phyloP scores from a whole-genome alignment of 768 basidiomycete genomes.

The Pisolithus microcarpus region DNA sequence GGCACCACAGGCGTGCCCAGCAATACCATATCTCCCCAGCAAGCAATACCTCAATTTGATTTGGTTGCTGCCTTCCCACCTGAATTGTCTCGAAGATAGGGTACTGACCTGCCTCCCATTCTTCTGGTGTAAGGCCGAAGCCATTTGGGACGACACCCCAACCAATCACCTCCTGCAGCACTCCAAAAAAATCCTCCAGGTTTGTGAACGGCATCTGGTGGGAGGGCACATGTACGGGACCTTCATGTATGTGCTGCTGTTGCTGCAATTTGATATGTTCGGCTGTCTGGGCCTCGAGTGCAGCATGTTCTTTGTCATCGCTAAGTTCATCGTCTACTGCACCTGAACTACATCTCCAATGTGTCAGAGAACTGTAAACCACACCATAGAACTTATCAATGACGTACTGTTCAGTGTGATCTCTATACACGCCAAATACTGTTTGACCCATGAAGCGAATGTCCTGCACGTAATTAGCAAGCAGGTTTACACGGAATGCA shows the following conservation, averaged over 20 bases:
- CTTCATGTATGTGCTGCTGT: not conserved
- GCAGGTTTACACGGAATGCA: not conserved
- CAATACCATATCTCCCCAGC: slow-evolving; percentile 7
- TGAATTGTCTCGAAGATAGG: slow-evolving; percentile 7
- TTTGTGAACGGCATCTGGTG: slow-evolving; percentile 7
- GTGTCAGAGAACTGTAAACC: not conserved
- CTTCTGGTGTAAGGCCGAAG: slow-evolving; percentile 8
- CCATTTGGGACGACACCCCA: slow-evolving; percentile 1
- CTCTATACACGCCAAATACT: slow-evolving; percentile 2
- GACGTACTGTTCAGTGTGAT: slow-evolving; percentile 10
- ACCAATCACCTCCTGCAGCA: not conserved
- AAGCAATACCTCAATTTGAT: slow-evolving; percentile 3
- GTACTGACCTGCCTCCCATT: slow-evolving; percentile 14
- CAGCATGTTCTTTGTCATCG: not conserved
- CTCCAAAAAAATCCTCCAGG: slow-evolving; percentile 4
- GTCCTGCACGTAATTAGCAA: slow-evolving; percentile 2
- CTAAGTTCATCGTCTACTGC: not conserved
- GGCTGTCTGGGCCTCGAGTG: not conserved
- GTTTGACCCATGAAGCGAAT: slow-evolving; percentile 11
- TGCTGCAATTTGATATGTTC: not conserved
- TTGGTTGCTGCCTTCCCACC: not conserved
- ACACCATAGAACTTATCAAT: slow-evolving; percentile 14
- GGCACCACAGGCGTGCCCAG: slow-evolving; percentile 9
- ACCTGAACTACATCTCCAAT: not conserved
- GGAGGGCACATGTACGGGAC: not conserved